phyloP scores from a whole-genome alignment of 345 rosid genomes.

The Nasturtium officinale region DNA sequence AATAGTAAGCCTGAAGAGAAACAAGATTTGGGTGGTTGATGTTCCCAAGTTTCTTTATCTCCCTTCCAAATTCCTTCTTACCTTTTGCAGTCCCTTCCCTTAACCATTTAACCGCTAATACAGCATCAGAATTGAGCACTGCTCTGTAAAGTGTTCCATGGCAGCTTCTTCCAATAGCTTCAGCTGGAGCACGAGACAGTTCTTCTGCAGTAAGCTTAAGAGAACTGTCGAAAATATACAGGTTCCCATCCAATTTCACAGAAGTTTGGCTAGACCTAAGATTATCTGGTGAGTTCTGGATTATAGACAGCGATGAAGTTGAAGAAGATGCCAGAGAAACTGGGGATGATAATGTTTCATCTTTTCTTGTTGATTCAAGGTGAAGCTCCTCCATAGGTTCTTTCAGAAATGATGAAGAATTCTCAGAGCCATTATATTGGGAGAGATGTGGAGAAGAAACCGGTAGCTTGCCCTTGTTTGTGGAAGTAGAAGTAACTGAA shows the following conservation, averaged over 20 bases:
- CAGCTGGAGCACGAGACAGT: conserved; percentile 87
- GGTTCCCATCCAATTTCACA: conserved; percentile 72
- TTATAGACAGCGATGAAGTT: conserved; percentile 56
- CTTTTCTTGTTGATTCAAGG: conserved; percentile 31
- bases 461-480: conserved; percentile 47
- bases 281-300: conserved; percentile 48
- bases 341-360: conserved; percentile 57
- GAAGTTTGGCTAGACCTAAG: conserved; percentile 54
- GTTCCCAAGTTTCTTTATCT: conserved; percentile 81
- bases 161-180: conserved; percentile 83
- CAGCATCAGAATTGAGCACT: conserved; percentile 60
- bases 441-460: conserved; percentile 51
- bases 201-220: conserved; percentile 69
- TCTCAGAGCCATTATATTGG: conserved; percentile 49
- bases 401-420: conserved; percentile 44
- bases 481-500: conserved; percentile 49
- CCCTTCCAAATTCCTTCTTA: conserved; percentile 81
- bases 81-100: conserved; percentile 85
- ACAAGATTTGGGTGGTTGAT: conserved; percentile 87
- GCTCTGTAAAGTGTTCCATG: conserved; percentile 81
- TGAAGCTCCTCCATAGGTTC: conserved; percentile 19
- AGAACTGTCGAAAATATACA: conserved; percentile 70
- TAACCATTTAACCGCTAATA: conserved; percentile 80
- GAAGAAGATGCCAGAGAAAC: conserved; percentile 58
- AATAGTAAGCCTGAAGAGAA: conserved; percentile 80